phyloP scores from a whole-genome alignment of 768 basidiomycete species.

The Podaxis sp. region DNA sequence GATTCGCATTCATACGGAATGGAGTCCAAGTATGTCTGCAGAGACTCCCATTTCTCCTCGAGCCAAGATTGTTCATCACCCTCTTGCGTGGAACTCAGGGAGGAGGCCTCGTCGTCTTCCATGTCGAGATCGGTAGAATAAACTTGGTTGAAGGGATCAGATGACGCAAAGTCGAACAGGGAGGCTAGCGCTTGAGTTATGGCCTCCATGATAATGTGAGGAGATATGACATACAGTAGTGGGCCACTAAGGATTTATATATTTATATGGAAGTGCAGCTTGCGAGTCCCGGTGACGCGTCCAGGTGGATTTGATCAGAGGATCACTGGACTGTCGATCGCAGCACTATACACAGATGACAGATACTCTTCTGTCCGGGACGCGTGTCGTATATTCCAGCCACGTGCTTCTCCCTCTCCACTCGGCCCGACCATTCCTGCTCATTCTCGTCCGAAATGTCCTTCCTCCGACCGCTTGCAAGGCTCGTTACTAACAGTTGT shows the following conservation, averaged over 20 bases:
- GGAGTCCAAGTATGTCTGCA: constrained; percentile 62
- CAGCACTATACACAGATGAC: not conserved
- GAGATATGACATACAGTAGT: constrained; percentile 5
- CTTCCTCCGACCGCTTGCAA: constrained; percentile 11
- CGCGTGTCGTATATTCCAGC: not conserved
- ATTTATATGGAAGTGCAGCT: not conserved
- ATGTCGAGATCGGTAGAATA: constrained; percentile 25
- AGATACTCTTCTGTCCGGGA: not conserved
- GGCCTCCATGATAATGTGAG: constrained; percentile 1
- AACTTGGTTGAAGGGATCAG: not conserved
- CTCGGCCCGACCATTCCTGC: not conserved
- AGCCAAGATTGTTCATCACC: constrained; percentile 34
- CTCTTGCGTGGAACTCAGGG: constrained; percentile 35
- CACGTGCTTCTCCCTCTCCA: constrained; percentile 4
- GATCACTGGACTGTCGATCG: not conserved
- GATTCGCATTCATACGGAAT: constrained; percentile 74
- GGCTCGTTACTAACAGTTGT: constrained; percentile 11
- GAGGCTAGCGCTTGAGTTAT: constrained; percentile 4
- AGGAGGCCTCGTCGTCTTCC: constrained; percentile 57
- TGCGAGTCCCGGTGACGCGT: constrained; percentile 11
- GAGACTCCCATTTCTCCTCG: constrained; percentile 56
- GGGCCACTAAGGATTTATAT: not conserved
- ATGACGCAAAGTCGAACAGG: not conserved
- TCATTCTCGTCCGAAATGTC: constrained; percentile 15
- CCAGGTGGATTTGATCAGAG: not conserved